Conservation (phyloP, 2,329 filamentous ascomycete genomes). For the Aspergillus phoenicis region DNA sequence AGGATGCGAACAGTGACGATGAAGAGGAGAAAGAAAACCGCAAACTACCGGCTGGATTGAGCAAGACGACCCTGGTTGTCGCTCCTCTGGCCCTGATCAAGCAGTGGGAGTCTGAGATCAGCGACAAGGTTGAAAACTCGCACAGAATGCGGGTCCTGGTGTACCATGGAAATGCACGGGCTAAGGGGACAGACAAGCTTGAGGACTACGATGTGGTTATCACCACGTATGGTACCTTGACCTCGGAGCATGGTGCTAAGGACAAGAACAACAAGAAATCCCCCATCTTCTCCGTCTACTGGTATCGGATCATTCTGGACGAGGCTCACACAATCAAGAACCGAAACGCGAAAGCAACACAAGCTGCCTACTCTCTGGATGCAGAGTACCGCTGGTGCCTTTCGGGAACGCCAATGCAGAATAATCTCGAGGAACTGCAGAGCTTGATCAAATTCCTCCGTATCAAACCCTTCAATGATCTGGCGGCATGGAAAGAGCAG, state of each 20-base stretch:
- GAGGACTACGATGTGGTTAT: constrained; percentile 91
- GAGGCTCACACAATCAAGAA: constrained; percentile 99
- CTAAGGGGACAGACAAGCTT: constrained; percentile 75
- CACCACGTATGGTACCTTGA: constrained; percentile 93
- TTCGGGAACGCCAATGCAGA: constrained; percentile 96
- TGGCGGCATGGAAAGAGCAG: constrained; percentile 84
- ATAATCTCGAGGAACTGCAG: constrained; percentile 95
- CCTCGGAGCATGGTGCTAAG: constrained; percentile 80
- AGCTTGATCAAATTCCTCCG: constrained; percentile 89
- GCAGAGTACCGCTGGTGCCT: constrained; percentile 94
- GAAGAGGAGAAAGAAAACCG: constrained; percentile 52
- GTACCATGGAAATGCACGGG: constrained; percentile 85
- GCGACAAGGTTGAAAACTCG: constrained; percentile 71
- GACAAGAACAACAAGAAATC: constrained; percentile 66
- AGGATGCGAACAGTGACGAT: constrained; percentile 38
- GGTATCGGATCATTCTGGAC: constrained; percentile 94
- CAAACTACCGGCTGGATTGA: constrained; percentile 68
- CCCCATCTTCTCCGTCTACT: constrained; percentile 87
- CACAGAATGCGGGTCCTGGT: constrained; percentile 79
- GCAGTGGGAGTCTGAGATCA: constrained; percentile 95
- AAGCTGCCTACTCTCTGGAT: constrained; percentile 82
- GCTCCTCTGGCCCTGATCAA: constrained; percentile 92
- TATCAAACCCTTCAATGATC: constrained; percentile 86
- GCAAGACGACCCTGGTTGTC: constrained; percentile 84
- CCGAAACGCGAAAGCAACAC: constrained; percentile 90